Evolutionary conservation across 768 basidiomycete genomes (phyloP).

Genomic region (Rossbeevera mucosa): DNA sequence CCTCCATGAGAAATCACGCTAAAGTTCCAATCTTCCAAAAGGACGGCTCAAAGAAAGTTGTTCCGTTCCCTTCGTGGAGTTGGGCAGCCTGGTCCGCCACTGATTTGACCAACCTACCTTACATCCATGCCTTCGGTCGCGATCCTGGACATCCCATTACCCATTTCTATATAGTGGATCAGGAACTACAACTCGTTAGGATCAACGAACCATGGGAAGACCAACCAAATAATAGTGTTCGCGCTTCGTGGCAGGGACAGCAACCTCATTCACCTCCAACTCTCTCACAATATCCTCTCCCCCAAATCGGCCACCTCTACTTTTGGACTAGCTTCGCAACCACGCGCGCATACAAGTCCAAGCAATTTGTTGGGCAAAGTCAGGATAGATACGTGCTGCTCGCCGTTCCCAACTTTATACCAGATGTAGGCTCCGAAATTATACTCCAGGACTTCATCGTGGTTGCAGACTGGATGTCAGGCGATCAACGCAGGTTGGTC

Average conservation of each 20-base stretch:
- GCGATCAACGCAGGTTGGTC: not conserved
- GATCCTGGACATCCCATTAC: not conserved
- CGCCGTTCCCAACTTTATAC: not conserved
- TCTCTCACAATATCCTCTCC: not conserved
- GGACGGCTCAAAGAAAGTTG: conserved; percentile 4
- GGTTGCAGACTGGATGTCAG: conserved; percentile 4
- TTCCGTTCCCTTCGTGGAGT: conserved; percentile 18
- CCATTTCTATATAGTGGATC: conserved; percentile 9
- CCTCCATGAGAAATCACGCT: not conserved
- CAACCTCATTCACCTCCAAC: not conserved
- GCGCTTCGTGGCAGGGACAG: not conserved
- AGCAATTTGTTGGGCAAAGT: not conserved
- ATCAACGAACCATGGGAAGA: conserved; percentile 1
- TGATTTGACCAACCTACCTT: not conserved
- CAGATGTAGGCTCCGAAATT: not conserved
- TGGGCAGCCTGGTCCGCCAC: conserved; percentile 11
- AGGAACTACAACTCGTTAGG: not conserved
- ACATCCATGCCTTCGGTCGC: not conserved
- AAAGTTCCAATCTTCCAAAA: conserved; percentile 1
- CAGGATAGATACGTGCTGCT: not conserved
- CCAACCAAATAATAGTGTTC: not conserved
- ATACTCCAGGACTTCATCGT: conserved; percentile 13
- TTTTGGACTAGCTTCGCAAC: conserved; percentile 17
- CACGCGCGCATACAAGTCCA: not conserved
- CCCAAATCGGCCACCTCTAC: conserved; percentile 2